These are phyloP conservation scores for Scleroderma bovista DNA, from an alignment of 768 basidiomycete species.

Conservation along the genomic window DNA sequence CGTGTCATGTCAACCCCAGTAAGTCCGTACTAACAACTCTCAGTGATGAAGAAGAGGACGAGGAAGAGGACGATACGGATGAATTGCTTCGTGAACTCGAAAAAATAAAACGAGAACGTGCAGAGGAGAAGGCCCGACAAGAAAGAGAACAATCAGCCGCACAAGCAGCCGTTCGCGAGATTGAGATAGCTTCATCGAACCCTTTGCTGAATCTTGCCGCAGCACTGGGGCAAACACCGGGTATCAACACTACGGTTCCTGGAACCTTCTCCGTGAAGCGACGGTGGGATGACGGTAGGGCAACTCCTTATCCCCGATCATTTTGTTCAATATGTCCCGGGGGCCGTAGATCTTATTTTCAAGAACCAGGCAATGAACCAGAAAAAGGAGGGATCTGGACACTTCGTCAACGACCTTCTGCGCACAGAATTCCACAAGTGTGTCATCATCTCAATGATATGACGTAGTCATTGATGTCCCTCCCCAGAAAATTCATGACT, in stretches of 20 bases:
- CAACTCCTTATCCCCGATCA: not conserved
- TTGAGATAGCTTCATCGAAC: slow-evolving; percentile 81
- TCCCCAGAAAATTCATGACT: slow-evolving; percentile 79
- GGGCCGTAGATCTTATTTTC: slow-evolving; percentile 85
- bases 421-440: slow-evolving; percentile 93
- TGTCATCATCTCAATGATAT: slow-evolving; percentile 26
- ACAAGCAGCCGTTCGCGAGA: slow-evolving; percentile 60
- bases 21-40: not conserved
- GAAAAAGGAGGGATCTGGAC: slow-evolving; percentile 52
- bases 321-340: slow-evolving; percentile 3
- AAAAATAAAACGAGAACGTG: slow-evolving; percentile 94
- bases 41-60: slow-evolving; percentile 45
- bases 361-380: slow-evolving; percentile 89
- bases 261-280: slow-evolving; percentile 89
- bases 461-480: slow-evolving; percentile 3
- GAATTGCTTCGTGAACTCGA: slow-evolving; percentile 95
- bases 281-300: slow-evolving; percentile 90
- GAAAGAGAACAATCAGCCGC: slow-evolving; percentile 70
- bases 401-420: slow-evolving; percentile 93
- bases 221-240: slow-evolving; percentile 75
- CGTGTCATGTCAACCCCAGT: slow-evolving; percentile 5
- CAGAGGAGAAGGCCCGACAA: slow-evolving; percentile 82
- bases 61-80: slow-evolving; percentile 88
- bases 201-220: slow-evolving; percentile 89
- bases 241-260: slow-evolving; percentile 66